Base-by-base conservation (phyloP, 2,329 filamentous ascomycete genomes). In the Arthrobotrys conoides region DNA sequence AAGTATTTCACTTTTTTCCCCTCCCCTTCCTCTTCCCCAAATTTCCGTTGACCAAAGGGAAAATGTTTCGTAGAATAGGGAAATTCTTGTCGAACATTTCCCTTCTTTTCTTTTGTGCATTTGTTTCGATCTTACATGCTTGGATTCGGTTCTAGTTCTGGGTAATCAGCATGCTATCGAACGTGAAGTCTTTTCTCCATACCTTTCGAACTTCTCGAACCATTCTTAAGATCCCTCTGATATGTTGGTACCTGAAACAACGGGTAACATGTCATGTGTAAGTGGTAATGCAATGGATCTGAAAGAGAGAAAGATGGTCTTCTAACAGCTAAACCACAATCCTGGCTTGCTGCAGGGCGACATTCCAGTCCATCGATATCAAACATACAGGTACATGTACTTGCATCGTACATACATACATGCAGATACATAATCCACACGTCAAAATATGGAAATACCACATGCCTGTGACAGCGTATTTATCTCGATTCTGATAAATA, bases 401-500 rank as follows among this genome's bases (percentile, higher is more conserved):
- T 30, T 30, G 6, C 27, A 3, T 30, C 27, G 3, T 30, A n/a
- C 27, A 30, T 55, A 14, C 14, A 14, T 27, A 18, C 5, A 14
- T 14, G 10, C 24, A 51, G 14, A 2, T 14, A 24, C 48, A 49
- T 24, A 24, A 4, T 5, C 30, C 14, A n/a, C 12, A 27, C 49
- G 2, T 12, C 33, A 59, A 59, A 22, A 38, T 30, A 3, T 55
- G 51, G n/a, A 16, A 59, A 59, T 61, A 61, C 57, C 57, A 61
- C 57, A 61, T 61, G 57, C 57, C 57, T 61, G 41, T 61, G 57
- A 6, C 33, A 44, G 44, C 4, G 36, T 44, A 61, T n/a, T n/a
- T 61, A 61, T 61, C 57, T 61, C 10, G 57, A 61, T 44, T 61
- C 36, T 44, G 57, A 61, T 61, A 61, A 61, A 61, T 61, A 61